A percentile compares a stretch with the other conserved stretches of the same genome.
Evolutionary conservation across 1,284 basidiomycete species (phyloP).

Genomic region (Papiliotrema terrestris): DNA sequence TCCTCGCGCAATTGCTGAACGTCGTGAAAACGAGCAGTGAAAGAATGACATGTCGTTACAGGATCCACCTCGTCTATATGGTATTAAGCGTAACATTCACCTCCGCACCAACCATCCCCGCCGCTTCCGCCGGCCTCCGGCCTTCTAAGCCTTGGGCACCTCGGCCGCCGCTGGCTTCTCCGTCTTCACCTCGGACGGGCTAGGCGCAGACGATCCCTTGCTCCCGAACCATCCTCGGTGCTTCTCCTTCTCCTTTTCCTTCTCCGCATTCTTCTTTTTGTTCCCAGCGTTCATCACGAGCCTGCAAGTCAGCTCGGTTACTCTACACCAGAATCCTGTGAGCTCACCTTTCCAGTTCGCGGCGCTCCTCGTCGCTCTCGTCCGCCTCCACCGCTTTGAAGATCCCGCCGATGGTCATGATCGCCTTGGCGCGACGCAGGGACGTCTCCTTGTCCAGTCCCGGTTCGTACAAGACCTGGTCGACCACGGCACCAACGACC

Average conservation of each 20-base stretch:
- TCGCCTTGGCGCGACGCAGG: slow-evolving; percentile 78
- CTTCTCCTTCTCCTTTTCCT: slow-evolving; percentile 33
- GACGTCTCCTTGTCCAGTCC: slow-evolving; percentile 66
- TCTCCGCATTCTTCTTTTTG: slow-evolving; percentile 48
- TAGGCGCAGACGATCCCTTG: slow-evolving; percentile 5
- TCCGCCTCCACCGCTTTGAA: slow-evolving; percentile 81
- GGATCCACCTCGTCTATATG: not conserved
- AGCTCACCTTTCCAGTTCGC: slow-evolving; percentile 75
- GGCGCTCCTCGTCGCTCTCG: slow-evolving; percentile 82
- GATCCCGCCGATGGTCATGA: slow-evolving; percentile 76
- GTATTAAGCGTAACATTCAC: not conserved
- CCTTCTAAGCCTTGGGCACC: not conserved
- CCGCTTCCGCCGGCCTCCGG: not conserved
- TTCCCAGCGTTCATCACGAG: slow-evolving; percentile 48
- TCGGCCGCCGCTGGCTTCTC: slow-evolving; percentile 6
- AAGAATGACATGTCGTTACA: not conserved
- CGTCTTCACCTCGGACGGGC: slow-evolving; percentile 1
- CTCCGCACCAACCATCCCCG: not conserved
- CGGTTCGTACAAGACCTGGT: slow-evolving; percentile 74
- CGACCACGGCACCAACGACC: slow-evolving; percentile 62
- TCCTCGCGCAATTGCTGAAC: too few relatives aligned
- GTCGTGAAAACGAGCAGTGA: too few relatives aligned
- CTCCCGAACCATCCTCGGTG: slow-evolving; percentile 16
- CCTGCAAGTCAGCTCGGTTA: slow-evolving; percentile 12
- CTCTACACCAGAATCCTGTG: not conserved